Evolutionary conservation across 306 rosid genomes (phyloP), one percentile per base, ranked within the genome.

Genomic region (Cucurbita ficifolia): DNA sequence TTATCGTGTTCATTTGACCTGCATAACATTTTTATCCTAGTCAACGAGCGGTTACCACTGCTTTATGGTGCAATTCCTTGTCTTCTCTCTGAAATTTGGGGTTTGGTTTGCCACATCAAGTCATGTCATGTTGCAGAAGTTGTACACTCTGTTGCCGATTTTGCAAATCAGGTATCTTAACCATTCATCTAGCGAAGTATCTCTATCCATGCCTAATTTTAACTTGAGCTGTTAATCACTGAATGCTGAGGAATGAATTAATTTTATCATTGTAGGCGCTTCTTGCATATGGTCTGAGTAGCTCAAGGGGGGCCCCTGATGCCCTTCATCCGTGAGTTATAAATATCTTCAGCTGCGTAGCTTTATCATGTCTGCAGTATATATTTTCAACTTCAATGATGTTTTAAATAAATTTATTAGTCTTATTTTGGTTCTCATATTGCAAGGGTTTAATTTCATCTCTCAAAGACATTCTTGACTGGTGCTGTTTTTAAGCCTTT

Each of bases 221-320:
- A 22, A 76, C 33, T 75, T n/a, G 5, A 57, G 57, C 49, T 59
- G 52, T 76, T 76, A 76, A 54, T 63, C 42, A 61, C 46, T 61
- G 55, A 49, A 63, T 74, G 75, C 68, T 16, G 69, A 76, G 79
- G 74, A 81, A 81, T 87, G 86, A 79, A 80, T 78, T 17, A 7
- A 2, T 81, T 53, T 74, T 79, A 69, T 33, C 76, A 39, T 88
- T 89, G 83, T 84, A 95, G 99, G 97, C 88, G 0, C 93, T 95
- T 56, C 97, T 95, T 82, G 97, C 99, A 69, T 95, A 95, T 68
- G 99, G 99, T 76, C 86, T 95, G 78, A 81, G 81, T 82, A 95
- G 99, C 87, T 95, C 99, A 70, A 89, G 97, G 78, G 97, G 99
- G 57, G 99, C 99, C 60, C 99, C 99, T 10, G 99, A 95, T 83